Evolutionary conservation across 768 basidiomycete species (phyloP).

Genomic region (Boletus patriciae): DNA sequence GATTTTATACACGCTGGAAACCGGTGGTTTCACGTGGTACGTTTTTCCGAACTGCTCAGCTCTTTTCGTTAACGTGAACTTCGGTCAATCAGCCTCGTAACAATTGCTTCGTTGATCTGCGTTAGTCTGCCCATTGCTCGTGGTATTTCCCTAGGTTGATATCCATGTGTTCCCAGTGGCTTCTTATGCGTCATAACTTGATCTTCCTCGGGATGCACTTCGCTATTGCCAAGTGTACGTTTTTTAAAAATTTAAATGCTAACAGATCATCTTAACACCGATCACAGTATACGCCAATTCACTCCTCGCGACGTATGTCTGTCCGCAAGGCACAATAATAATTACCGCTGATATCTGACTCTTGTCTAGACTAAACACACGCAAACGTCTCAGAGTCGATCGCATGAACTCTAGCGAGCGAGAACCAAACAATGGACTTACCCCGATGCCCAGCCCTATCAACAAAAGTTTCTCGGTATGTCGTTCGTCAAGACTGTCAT

Average conservation of each 20-base stretch:
- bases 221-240: constrained; percentile 34
- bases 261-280: background rate
- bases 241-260: background rate
- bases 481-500: background rate
- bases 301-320: constrained; percentile 34
- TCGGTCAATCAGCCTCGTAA: constrained; percentile 24
- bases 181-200: constrained; percentile 36
- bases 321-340: background rate
- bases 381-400: constrained; percentile 31
- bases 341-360: background rate
- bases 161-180: constrained; percentile 20
- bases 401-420: constrained; percentile 29
- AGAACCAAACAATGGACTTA: constrained; percentile 15
- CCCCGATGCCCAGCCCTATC: constrained; percentile 13
- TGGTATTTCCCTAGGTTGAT: background rate
- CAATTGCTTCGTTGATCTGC: constrained; percentile 35
- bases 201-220: constrained; percentile 39
- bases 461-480: constrained; percentile 27
- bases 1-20: constrained; percentile 54
- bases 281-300: constrained; percentile 34
- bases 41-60: background rate
- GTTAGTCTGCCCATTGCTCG: constrained; percentile 14
- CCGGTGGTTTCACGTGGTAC: constrained; percentile 48
- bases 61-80: background rate
- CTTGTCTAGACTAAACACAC: constrained; percentile 28